These are phyloP conservation scores for Sphagnum magellanicum DNA, from an alignment of 228 moss, liverwort and hornwort species.

Conservation along the genomic window DNA sequence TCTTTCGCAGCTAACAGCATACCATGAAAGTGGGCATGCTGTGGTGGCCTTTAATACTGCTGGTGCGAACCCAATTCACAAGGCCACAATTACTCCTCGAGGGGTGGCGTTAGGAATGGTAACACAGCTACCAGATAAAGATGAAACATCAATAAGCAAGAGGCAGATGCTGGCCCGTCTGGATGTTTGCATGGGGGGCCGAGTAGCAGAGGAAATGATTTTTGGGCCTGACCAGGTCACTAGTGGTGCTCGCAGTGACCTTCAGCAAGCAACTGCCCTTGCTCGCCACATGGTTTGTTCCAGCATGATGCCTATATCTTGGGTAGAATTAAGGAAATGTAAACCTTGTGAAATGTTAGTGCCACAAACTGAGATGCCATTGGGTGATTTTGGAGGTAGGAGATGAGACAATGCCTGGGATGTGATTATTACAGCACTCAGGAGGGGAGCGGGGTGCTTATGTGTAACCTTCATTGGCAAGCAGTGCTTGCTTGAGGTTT, in stretches of 20 bases:
- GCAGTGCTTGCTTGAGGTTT: no score
- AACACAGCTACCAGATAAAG: slow-evolving; percentile 97
- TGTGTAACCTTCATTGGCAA: no score
- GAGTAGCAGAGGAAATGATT: slow-evolving; percentile 96
- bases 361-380: neutral
- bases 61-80: slow-evolving; percentile 97
- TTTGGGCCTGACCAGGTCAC: slow-evolving; percentile 95
- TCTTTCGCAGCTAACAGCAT: slow-evolving; percentile 87
- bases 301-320: neutral
- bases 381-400: neutral
- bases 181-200: slow-evolving; percentile 99
- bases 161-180: slow-evolving; percentile 92
- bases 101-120: slow-evolving; percentile 99
- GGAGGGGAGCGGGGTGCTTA: no score
- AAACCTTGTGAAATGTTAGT: neutral
- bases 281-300: slow-evolving; percentile 88
- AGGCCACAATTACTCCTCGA: slow-evolving; percentile 95
- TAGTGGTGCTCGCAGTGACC: slow-evolving; percentile 96
- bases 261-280: slow-evolving; percentile 97
- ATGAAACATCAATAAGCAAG: slow-evolving; percentile 96
- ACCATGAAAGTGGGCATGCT: slow-evolving; percentile 98
- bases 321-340: neutral
- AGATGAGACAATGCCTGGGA: no score
- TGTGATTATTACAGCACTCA: no score
- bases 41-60: slow-evolving; percentile 93